Base-by-base conservation (phyloP, 768 basidiomycete genomes). In the Kwoniella sp. region DNA sequence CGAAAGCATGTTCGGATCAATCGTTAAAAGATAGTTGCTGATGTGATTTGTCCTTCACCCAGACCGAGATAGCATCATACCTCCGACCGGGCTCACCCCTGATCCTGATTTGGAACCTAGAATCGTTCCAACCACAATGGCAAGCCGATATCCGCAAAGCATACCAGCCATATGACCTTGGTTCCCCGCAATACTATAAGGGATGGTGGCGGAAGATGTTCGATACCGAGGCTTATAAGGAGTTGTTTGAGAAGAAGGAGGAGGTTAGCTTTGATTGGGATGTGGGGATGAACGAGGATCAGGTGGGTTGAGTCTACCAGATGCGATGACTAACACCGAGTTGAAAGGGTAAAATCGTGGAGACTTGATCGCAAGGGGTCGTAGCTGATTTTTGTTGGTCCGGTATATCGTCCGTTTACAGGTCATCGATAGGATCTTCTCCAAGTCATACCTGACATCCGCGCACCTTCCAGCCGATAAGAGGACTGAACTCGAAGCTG, bases 31-130 rank as follows among this genome's bases (percentile, higher is more conserved):
- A n/a, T n/a, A n/a, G n/a, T n/a, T n/a, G n/a, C n/a, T n/a, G n/a
- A n/a, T n/a, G n/a, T n/a, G n/a, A n/a, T n/a, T 21, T 56, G 2
- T 17, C 21, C 33, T 9, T 22, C 21, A 22, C 17, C 15, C 47
- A 81, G 80, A 80, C 80, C 0, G 93, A 96, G 76, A 90, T 95
- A 69, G 84, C 86, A 8, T 86, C 91, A 30, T 86, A 93, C 67
- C 83, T 96, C 53, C 90, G 89, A 73, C 88, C 90, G 0, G 80
- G 81, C n/a, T 91, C 91, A 1, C 79, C 84, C 1, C 83, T 89
- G 19, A 87, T 84, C 5, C 83, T 91, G 60, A 86, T 94, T 51
- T 97, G 94, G 94, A 97, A 96, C 80, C 81, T 94, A 29, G 94
- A 96, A 52, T 88, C 88, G 66, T 83, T 85, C 24, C 79, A 79